phyloP scores from a whole-genome alignment of 441 rosid genomes.

The Pelargonium australe region DNA sequence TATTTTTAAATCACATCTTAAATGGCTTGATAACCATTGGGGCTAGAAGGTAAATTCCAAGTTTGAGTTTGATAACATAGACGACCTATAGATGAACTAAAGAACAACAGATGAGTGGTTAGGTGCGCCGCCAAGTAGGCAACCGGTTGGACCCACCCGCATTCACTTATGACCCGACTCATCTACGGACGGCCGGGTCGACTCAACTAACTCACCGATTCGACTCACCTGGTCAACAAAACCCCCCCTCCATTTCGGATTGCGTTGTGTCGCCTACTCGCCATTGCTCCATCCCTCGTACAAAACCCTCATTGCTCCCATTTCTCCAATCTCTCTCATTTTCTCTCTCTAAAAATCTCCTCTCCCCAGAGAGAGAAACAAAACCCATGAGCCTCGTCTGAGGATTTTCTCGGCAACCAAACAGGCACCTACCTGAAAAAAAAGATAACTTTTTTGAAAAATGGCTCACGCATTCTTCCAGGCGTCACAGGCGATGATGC shows the following conservation, averaged over 20 bases:
- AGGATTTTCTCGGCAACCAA: constrained; percentile 6
- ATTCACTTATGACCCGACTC: too few species aligned
- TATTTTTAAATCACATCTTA: too few species aligned
- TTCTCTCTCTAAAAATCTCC: neutral
- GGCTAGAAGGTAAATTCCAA: too few species aligned
- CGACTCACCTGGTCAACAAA: constrained; percentile 3
- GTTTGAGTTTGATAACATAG: too few species aligned
- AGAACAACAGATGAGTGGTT: neutral
- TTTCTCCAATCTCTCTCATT: neutral
- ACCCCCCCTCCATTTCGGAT: constrained; percentile 2
- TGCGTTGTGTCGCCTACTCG: constrained; percentile 1
- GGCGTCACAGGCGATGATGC: constrained; percentile 7
- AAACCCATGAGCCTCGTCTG: constrained; percentile 6
- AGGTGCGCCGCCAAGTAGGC: neutral
- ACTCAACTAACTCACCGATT: neutral
- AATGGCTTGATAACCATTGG: too few species aligned
- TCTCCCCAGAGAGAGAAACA: neutral
- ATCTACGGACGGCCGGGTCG: too few species aligned
- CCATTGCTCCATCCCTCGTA: neutral
- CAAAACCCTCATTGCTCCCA: neutral
- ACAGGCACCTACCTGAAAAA: neutral
- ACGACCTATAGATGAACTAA: too few species aligned
- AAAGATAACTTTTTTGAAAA: neutral
- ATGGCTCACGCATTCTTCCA: constrained; percentile 10
- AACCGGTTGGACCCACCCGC: neutral